Conservation (phyloP, 2,329 filamentous ascomycete genomes). For the Colletotrichum sp. region DNA sequence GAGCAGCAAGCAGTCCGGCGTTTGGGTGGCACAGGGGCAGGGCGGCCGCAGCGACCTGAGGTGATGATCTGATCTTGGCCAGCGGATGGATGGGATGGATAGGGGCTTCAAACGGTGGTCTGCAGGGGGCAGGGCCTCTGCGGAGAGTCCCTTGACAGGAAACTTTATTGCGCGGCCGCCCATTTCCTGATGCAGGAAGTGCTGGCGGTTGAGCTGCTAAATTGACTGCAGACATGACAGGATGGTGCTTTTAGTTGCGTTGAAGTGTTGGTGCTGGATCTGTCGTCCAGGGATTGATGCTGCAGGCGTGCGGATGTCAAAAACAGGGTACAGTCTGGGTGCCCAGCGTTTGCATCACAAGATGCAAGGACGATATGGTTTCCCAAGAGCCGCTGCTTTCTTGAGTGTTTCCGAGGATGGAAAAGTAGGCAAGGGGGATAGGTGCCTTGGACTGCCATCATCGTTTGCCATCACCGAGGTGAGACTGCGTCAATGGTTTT, state of each 20-base stretch:
- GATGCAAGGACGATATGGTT: neutral
- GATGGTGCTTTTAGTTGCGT: neutral
- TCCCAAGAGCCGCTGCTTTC: neutral
- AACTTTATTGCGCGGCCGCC: neutral
- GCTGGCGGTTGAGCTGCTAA: neutral
- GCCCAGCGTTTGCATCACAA: neutral
- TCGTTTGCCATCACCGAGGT: neutral
- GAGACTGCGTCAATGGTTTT: neutral
- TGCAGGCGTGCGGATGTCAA: neutral
- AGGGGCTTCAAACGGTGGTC: neutral
- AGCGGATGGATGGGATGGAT: neutral
- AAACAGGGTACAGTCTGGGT: neutral
- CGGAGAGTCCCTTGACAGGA: neutral
- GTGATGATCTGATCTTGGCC: neutral
- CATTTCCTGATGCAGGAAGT: neutral
- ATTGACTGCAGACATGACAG: neutral
- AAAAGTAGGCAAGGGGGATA: neutral
- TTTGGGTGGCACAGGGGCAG: neutral
- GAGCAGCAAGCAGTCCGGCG: neutral
- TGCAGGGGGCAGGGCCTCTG: neutral
- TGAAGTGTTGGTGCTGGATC: neutral
- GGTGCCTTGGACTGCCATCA: neutral
- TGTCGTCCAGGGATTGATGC: neutral
- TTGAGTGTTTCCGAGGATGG: neutral
- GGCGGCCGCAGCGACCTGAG: neutral